These are phyloP conservation scores for Byssoonygena ceratinophila DNA, from an alignment of 2,329 filamentous ascomycete species.

Conservation along the genomic window DNA sequence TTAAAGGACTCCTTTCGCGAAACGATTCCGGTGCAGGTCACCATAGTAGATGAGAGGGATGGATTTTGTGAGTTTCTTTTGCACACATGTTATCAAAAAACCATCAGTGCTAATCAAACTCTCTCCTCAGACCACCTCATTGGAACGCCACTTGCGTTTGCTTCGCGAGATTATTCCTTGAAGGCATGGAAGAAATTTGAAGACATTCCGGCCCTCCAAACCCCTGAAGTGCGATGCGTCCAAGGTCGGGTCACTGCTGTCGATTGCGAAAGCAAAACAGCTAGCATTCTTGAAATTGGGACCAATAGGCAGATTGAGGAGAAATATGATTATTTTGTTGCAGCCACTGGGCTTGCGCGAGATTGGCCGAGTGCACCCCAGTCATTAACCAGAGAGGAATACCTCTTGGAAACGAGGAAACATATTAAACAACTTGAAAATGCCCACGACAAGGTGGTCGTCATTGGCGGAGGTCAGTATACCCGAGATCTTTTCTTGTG, in stretches of 20 bases:
- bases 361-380: conserved; percentile 64
- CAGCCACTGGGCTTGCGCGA: conserved; percentile 58
- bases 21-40: conserved; percentile 51
- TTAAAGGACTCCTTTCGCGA: conserved; percentile 20
- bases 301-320: conserved; percentile 34
- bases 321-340: conserved; percentile 64
- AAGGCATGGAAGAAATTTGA: conserved; percentile 61
- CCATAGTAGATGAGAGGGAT: conserved; percentile 63
- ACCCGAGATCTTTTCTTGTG: background rate
- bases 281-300: conserved; percentile 44
- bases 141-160: conserved; percentile 61
- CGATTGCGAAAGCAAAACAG: conserved; percentile 50
- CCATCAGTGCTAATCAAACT: background rate
- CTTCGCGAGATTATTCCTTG: conserved; percentile 51
- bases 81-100: background rate
- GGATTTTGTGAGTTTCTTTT: conserved; percentile 53
- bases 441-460: conserved; percentile 50
- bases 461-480: conserved; percentile 59
- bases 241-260: conserved; percentile 55
- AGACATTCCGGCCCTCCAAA: conserved; percentile 56
- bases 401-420: conserved; percentile 50
- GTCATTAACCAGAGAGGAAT: conserved; percentile 50
- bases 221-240: conserved; percentile 51
- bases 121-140: conserved; percentile 56
- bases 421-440: conserved; percentile 49